phyloP scores from a whole-genome alignment of 176 grass and related monocot genomes.

The Aegilops umbellulata region DNA sequence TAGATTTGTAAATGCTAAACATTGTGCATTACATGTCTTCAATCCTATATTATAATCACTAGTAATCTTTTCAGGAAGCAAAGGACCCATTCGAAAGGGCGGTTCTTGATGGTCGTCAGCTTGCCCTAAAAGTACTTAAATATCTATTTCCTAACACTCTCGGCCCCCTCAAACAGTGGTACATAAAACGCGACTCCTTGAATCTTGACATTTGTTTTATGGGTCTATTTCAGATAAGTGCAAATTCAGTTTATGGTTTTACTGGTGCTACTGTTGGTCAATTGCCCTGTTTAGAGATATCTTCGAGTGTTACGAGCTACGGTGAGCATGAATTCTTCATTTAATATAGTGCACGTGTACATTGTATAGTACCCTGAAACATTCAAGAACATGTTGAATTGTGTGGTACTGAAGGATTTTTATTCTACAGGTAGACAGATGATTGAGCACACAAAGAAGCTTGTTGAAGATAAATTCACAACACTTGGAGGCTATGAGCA shows the following conservation, averaged over 20 bases:
- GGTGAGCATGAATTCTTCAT: conserved; percentile 43
- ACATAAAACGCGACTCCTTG: neutral
- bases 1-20: conserved; percentile 12
- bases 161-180: neutral
- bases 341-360: conserved; percentile 17
- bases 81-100: conserved; percentile 96
- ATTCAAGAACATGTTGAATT: conserved; percentile 5
- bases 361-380: neutral
- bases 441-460: conserved; percentile 99
- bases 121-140: conserved; percentile 80
- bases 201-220: conserved; percentile 18
- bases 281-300: conserved; percentile 97
- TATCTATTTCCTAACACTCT: conserved; percentile 5
- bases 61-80: conserved; percentile 71
- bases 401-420: conserved; percentile 22
- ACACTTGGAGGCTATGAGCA: conserved; percentile 78
- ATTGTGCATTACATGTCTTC: conserved; percentile 27
- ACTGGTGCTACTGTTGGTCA: conserved; percentile 94
- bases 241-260: conserved; percentile 99
- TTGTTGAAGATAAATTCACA: conserved; percentile 97
- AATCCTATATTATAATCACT: conserved; percentile 15
- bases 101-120: conserved; percentile 95
- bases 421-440: conserved; percentile 79
- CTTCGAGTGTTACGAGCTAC: conserved; percentile 98
- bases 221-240: conserved; percentile 70